Evolutionary conservation across 2,329 filamentous ascomycete genomes (phyloP), one percentile per base, ranked within the genome.

Genomic region (Sporothrix euskadiensis): DNA sequence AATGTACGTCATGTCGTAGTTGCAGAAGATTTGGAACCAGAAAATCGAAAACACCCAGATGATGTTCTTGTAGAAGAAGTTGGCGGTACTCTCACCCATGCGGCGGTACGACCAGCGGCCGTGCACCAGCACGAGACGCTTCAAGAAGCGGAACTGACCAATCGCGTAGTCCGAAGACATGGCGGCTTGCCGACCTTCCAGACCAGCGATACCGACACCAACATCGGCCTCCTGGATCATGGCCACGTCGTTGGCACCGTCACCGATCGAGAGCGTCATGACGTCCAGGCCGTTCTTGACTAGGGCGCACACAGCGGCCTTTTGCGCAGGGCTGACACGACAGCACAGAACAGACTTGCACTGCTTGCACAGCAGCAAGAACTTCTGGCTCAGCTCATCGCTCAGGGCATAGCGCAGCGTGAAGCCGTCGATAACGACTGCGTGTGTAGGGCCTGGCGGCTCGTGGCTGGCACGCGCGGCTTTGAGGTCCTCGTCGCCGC

Each of bases 21-120:
- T 92, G 85, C 92, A 94, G 83, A 92, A 99, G 72, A 97, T 93
- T 81, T 97, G 94, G 83, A 93, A 99, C 95, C 95, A 98, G 87
- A 98, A 98, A 74, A 99, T 92, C 59, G 92, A 89, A 80, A 98
- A 95, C 0, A 94, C 96, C 96, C 96, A 99, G 71, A 98, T 92
- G 83, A 99, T 92, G 85, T 98, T 99, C 91, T 99, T 99, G 89
- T 98, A 99, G 86, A 99, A 99, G 87, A 99, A 99, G 82, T 99
- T 99, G 81, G 94, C 94, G 79, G 97, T 98, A 65, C 91, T 93
- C 84, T 99, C 96, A 41, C 92, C 94, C 81, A 99, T 85, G 78
- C 96, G 90, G 71, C 95, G 89, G 83, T 99, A 99, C n/a, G 94
- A 97, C 93, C 94, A 98, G 74, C 94, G 89, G 74, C 94, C 94